These are phyloP conservation scores for Metarhizium humberi DNA, from an alignment of 2,329 filamentous ascomycete species.

Conservation along the genomic window DNA sequence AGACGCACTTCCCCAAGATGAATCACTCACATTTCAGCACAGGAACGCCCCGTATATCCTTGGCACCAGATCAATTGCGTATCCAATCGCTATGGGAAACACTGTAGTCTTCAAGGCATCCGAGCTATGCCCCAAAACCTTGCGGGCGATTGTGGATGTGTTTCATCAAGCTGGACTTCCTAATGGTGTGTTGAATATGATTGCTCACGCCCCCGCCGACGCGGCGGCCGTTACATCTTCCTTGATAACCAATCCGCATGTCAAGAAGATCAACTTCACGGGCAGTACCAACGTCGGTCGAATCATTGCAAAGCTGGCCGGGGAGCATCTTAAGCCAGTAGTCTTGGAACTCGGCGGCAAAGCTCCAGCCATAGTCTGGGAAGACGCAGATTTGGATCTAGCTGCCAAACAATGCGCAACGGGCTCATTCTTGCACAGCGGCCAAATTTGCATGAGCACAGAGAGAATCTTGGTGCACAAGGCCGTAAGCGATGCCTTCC, in stretches of 20 bases:
- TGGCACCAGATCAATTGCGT: conserved; percentile 43
- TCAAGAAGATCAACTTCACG: conserved; percentile 83
- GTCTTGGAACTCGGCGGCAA: conserved; percentile 80
- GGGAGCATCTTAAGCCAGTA: conserved; percentile 67
- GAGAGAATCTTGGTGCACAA: conserved; percentile 59
- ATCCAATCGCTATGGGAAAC: conserved; percentile 69
- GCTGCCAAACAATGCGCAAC: conserved; percentile 60
- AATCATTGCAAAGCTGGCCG: conserved; percentile 61
- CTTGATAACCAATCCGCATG: conserved; percentile 54
- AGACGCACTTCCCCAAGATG: neutral
- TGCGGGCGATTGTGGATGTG: conserved; percentile 52
- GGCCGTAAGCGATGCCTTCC: conserved; percentile 36
- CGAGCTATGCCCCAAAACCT: conserved; percentile 56
- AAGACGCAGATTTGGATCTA: conserved; percentile 66
- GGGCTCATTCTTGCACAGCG: conserved; percentile 63
- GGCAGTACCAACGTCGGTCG: conserved; percentile 66
- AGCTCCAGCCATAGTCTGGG: conserved; percentile 66
- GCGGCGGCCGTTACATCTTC: conserved; percentile 58
- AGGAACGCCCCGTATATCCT: conserved; percentile 52
- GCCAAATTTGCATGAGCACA: conserved; percentile 82
- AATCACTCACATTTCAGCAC: neutral
- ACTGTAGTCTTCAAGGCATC: conserved; percentile 65
- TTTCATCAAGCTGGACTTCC: conserved; percentile 71
- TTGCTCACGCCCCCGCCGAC: conserved; percentile 56
- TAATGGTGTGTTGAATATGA: conserved; percentile 61